Conservation (phyloP, 2,329 filamentous ascomycete genomes). For the Tolypocladium tundrense region DNA sequence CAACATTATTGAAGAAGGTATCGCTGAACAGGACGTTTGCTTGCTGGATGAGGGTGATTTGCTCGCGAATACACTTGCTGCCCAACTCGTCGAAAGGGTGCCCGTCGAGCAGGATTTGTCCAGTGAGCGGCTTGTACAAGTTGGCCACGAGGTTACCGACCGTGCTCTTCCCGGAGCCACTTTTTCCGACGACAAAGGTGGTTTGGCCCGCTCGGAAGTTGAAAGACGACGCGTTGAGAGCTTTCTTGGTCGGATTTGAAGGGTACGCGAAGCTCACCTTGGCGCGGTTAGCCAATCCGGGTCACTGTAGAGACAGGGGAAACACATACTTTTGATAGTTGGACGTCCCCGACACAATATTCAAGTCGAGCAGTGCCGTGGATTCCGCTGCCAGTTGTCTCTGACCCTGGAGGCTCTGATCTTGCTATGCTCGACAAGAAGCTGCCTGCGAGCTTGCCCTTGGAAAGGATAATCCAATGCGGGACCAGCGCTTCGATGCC, state of each 20-base stretch:
- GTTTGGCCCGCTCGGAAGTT: conserved; percentile 62
- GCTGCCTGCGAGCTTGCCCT: conserved; percentile 65
- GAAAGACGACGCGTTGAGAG: conserved; percentile 53
- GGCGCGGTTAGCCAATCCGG: neutral
- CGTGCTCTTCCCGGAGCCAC: conserved; percentile 89
- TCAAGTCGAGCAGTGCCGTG: conserved; percentile 16
- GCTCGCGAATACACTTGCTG: conserved; percentile 61
- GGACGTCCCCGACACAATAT: conserved; percentile 54
- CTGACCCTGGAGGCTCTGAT: neutral
- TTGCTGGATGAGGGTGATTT: conserved; percentile 76
- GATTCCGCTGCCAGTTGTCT: neutral
- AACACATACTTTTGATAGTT: conserved; percentile 52
- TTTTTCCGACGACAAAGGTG: conserved; percentile 74
- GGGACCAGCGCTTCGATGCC: conserved; percentile 65
- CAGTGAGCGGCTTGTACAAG: conserved; percentile 60
- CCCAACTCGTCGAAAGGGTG: conserved; percentile 51
- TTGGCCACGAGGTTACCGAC: conserved; percentile 68
- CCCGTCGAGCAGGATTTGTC: conserved; percentile 61
- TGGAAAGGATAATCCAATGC: conserved; percentile 66
- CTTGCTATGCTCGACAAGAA: conserved; percentile 41
- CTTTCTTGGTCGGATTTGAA: conserved; percentile 48
- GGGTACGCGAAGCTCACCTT: conserved; percentile 80
- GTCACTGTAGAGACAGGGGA: neutral
- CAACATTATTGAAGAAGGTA: conserved; percentile 67
- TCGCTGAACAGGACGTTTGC: conserved; percentile 73